phyloP scores from a whole-genome alignment of 192 early-diverging fungal genomes.

The Mortierella antarctica region DNA sequence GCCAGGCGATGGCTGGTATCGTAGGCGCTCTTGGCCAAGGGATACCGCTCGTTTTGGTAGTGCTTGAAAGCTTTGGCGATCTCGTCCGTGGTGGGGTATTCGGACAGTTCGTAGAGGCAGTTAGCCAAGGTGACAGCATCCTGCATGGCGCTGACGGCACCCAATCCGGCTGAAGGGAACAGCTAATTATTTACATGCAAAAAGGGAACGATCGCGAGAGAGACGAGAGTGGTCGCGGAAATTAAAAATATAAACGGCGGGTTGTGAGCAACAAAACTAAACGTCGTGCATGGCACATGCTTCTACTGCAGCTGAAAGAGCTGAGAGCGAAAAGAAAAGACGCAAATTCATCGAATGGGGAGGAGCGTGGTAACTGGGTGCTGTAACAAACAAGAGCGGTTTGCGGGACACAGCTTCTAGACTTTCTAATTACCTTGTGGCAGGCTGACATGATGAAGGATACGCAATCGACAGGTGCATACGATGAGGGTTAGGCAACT shows the following conservation, averaged over 20 bases:
- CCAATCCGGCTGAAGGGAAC: conserved; percentile 11
- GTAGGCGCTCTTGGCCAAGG: conserved; percentile 14
- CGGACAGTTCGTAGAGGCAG: conserved; percentile 17
- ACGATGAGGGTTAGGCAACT: not conserved
- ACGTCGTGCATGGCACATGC: too few relatives aligned
- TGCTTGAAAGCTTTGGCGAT: conserved; percentile 11
- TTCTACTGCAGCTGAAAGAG: too few relatives aligned
- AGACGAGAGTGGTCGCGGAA: too few relatives aligned
- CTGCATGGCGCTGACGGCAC: conserved; percentile 33
- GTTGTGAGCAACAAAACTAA: too few relatives aligned
- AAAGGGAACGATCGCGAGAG: too few relatives aligned
- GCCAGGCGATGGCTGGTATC: conserved; percentile 20
- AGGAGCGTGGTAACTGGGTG: too few relatives aligned
- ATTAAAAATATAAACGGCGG: too few relatives aligned
- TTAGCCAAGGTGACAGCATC: conserved; percentile 22
- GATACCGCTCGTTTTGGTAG: conserved; percentile 5
- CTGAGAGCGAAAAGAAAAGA: too few relatives aligned
- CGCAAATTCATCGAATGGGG: too few relatives aligned
- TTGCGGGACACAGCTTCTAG: too few relatives aligned
- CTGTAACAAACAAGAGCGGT: too few relatives aligned
- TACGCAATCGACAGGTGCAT: not conserved
- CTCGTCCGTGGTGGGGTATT: conserved; percentile 9
- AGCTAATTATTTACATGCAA: not conserved
- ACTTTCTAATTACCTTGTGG: conserved; percentile 10
- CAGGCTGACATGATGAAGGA: not conserved